These are phyloP conservation scores for Erigeron philadelphicus DNA, from an alignment of 140 eudicot species.

Conservation along the genomic window DNA sequence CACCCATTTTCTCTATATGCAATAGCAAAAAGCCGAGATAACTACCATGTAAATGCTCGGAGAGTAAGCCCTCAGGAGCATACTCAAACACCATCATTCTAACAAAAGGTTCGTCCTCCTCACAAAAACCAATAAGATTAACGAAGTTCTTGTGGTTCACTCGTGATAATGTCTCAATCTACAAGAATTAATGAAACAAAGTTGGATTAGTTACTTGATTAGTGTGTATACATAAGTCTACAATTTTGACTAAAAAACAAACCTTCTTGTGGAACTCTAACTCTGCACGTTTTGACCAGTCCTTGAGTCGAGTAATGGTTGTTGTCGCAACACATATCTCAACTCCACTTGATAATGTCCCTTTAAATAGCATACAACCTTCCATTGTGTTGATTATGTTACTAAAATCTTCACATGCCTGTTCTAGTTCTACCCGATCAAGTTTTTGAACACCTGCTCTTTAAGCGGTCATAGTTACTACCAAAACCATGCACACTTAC, in stretches of 20 bases:
- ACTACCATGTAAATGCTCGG: slow-evolving; percentile 89
- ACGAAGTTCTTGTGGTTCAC: slow-evolving; percentile 91
- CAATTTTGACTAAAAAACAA: slow-evolving; percentile 11
- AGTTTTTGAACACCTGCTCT: slow-evolving; percentile 73
- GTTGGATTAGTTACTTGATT: slow-evolving; percentile 1
- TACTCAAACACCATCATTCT: slow-evolving; percentile 98
- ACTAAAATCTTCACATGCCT: slow-evolving; percentile 94
- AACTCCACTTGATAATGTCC: slow-evolving; percentile 88
- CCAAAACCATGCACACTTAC: slow-evolving; percentile 15
- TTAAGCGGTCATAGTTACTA: slow-evolving; percentile 40
- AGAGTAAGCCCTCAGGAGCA: slow-evolving; percentile 75
- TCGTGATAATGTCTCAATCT: slow-evolving; percentile 66
- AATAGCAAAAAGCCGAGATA: slow-evolving; percentile 1
- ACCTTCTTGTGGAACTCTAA: slow-evolving; percentile 67
- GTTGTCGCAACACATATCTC: slow-evolving; percentile 79
- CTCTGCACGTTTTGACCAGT: slow-evolving; percentile 76
- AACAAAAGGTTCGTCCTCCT: slow-evolving; percentile 77
- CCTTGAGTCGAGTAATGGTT: slow-evolving; percentile 35
- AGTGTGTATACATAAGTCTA: neutral
- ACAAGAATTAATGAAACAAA: slow-evolving; percentile 5
- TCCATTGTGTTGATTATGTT: slow-evolving; percentile 55
- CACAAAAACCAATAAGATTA: slow-evolving; percentile 83
- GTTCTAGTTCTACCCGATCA: slow-evolving; percentile 71
- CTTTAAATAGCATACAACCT: slow-evolving; percentile 59
- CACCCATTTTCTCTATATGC: neutral